A percentile compares a stretch with the other conserved stretches of the same genome.
Evolutionary conservation across 306 rosid species (phyloP).

Genomic region (Alnus rubra): DNA sequence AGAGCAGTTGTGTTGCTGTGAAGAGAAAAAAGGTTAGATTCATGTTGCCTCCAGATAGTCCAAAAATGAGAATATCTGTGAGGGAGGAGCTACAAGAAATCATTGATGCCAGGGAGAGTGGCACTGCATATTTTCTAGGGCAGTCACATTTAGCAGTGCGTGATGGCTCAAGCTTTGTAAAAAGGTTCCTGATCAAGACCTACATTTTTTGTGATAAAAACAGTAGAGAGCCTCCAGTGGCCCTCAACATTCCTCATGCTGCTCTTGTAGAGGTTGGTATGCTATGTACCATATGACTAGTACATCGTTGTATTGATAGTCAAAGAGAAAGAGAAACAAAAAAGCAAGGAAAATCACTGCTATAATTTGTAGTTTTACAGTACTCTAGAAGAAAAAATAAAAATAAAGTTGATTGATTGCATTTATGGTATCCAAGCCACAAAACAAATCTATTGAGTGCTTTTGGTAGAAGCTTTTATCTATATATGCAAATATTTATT

Average conservation of each 20-base stretch:
- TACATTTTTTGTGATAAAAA: slow-evolving; percentile 64
- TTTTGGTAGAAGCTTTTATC: too few relatives aligned
- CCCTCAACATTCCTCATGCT: slow-evolving; percentile 76
- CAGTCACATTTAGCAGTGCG: slow-evolving; percentile 65
- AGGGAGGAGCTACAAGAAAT: slow-evolving; percentile 64
- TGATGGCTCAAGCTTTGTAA: slow-evolving; percentile 50
- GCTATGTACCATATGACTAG: slow-evolving; percentile 44
- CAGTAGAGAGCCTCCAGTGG: slow-evolving; percentile 62
- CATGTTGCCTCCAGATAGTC: slow-evolving; percentile 61
- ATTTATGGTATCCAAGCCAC: background rate
- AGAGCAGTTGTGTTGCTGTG: slow-evolving; percentile 11
- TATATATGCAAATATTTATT: too few relatives aligned
- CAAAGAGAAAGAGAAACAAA: background rate
- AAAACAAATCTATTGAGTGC: too few relatives aligned
- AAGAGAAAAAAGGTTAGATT: slow-evolving; percentile 66
- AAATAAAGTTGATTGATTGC: background rate
- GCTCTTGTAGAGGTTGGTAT: slow-evolving; percentile 86
- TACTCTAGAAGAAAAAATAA: background rate
- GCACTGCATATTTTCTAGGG: slow-evolving; percentile 76
- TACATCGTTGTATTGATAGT: background rate
- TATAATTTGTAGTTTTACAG: background rate
- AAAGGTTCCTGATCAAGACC: slow-evolving; percentile 58
- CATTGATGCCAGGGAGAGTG: slow-evolving; percentile 80
- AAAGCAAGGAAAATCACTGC: background rate
- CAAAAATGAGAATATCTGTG: slow-evolving; percentile 51